Base-by-base conservation (phyloP, 441 rosid genomes). In the Gossypium gossypioides region DNA sequence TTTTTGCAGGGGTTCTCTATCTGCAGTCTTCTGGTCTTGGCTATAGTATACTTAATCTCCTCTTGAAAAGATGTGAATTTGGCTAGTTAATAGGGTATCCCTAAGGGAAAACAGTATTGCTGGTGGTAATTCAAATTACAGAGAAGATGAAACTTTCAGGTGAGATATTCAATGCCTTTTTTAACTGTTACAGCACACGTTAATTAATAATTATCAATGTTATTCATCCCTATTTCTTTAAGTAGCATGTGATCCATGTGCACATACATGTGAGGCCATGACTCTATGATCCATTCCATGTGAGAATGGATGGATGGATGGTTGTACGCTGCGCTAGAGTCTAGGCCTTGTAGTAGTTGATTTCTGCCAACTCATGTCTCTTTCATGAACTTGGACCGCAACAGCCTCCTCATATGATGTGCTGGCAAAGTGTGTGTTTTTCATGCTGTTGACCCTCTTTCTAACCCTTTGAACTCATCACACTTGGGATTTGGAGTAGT, bases 1-100 rank as follows among this genome's bases (percentile, higher is more conserved):
- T 40, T 81, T 60, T 79, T 85, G 86, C 95, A 89, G 97, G 80
- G 61, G 51, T 76, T 68, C 34, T 78, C 83, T n/a, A 27, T 76
- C 71, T 78, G 77, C 77, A 63, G 76, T 61, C 44, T 73, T 77
- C 63, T 84, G 75, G 76, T 80, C 59, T 68, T 44, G 19, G 70
- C 65, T 15, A 1, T 78, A 59, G 76, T 75, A 25, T 65, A 25
- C 64, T 65, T 80, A 44, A 58, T 76, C 52, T 65, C 29, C 5
- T 52, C 75, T 24, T 77, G 69, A 64, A 40, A 68, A 69, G 66
- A 58, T 24, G 40, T 4, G 54, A 74, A 69, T 71, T 75, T 72
- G 56, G 51, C 0, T 19, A 52, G 24, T 52, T 15, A 65, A 7
- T 12, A 16, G 57, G 61, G 48, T 68, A 71, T 21, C 40, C 75